Percentiles rank a stretch among this genome's conserved stretches.
Conservation (phyloP, 805 yeast genomes). For the Ogataea paradorogensis region DNA sequence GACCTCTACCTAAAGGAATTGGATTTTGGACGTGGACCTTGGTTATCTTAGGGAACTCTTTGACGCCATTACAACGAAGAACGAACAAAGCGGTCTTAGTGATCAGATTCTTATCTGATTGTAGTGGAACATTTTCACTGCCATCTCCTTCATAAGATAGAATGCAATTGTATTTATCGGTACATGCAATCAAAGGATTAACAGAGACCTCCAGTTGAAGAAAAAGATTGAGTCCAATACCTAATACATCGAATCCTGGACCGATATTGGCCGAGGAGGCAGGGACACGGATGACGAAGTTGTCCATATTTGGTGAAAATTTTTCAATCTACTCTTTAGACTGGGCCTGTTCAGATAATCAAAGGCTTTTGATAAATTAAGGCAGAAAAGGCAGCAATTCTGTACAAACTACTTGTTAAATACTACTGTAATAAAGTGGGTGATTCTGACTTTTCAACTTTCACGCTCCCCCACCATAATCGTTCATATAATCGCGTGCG, state of each 20-base stretch:
- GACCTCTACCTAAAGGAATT: conserved; percentile 93
- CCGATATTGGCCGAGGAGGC: conserved; percentile 98
- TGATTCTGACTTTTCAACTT: background rate
- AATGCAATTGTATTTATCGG: conserved; percentile 63
- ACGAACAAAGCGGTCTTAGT: conserved; percentile 93
- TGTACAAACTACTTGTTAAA: background rate
- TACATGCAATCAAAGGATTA: conserved; percentile 44
- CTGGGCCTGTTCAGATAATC: background rate
- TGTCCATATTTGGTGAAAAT: conserved; percentile 30
- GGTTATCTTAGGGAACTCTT: conserved; percentile 82
- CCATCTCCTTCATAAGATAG: conserved; percentile 75
- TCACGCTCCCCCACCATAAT: background rate
- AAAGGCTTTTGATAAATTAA: background rate
- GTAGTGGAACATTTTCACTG: conserved; percentile 72
- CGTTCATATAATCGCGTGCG: conserved; percentile 6
- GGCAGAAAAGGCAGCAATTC: conserved; percentile 1
- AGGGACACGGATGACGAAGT: conserved; percentile 73
- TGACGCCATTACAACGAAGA: conserved; percentile 74
- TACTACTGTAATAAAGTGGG: background rate
- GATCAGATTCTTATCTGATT: conserved; percentile 76
- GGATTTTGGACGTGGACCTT: conserved; percentile 79
- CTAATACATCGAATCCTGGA: conserved; percentile 96
- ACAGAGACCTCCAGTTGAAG: conserved; percentile 67
- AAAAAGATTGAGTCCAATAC: conserved; percentile 79
- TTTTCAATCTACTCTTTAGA: conserved; percentile 18